A percentile compares a stretch with the other conserved stretches of the same genome.
These are phyloP conservation scores for Serendipita sp. DNA, from an alignment of 768 basidiomycete genomes.

Conservation along the genomic window DNA sequence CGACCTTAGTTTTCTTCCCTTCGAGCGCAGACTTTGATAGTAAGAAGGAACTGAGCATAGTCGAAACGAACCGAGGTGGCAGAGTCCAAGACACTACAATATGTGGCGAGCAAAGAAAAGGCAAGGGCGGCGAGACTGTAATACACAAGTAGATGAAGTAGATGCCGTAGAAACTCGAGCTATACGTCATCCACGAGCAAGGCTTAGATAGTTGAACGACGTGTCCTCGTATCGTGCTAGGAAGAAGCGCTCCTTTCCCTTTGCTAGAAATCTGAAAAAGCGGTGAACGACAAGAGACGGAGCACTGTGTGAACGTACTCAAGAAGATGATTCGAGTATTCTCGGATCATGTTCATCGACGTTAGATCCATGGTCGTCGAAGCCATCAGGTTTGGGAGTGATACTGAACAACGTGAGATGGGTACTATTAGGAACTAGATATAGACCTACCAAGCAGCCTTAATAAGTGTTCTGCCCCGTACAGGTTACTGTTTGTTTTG, in stretches of 20 bases:
- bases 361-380: conserved; percentile 84
- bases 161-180: background rate
- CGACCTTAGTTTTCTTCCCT: background rate
- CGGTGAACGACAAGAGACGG: background rate
- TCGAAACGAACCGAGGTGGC: background rate
- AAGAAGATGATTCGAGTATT: conserved; percentile 82
- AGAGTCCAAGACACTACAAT: background rate
- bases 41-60: conserved; percentile 4
- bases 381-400: conserved; percentile 78
- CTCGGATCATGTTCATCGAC: conserved; percentile 63
- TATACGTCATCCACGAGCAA: conserved; percentile 46
- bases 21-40: background rate
- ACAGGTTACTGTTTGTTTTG: conserved; percentile 77
- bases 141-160: background rate
- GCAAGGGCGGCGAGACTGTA: background rate
- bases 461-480: conserved; percentile 88
- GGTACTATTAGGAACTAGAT: no score
- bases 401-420: no score
- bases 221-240: conserved; percentile 65
- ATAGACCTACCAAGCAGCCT: conserved; percentile 67
- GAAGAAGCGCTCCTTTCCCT: conserved; percentile 60
- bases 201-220: conserved; percentile 63
- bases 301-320: conserved; percentile 31
- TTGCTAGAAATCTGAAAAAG: conserved; percentile 53
- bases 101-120: background rate